Base-by-base conservation (phyloP, 179 eudicot species). In the Pouteria campechiana region DNA sequence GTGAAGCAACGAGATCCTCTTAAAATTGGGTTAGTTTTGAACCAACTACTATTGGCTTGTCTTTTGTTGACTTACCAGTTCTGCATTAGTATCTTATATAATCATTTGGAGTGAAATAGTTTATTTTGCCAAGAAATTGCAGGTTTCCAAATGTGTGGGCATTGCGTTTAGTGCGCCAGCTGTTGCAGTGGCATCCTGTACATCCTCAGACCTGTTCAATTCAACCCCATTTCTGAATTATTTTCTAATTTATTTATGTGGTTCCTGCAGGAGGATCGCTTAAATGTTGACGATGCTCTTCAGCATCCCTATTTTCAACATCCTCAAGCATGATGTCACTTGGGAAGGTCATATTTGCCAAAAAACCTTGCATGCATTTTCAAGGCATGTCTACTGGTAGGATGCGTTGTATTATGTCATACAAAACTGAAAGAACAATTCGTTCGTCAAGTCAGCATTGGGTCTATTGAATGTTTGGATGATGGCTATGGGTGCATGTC, bases 71-170 rank as follows among this genome's bases (percentile, higher is more conserved):
- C n/a, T 2, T 41, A 25, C 17, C 27, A 23, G 8, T 63, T 19
- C 44, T 54, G 16, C 33, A 31, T 52, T 28, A 11, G 42, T 21
- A 14, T 51, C n/a, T n/a, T n/a, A n/a, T n/a, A n/a, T n/a, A n/a
- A n/a, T n/a, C n/a, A n/a, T n/a, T n/a, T n/a, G n/a, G n/a, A n/a
- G n/a, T n/a, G n/a, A n/a, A n/a, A n/a, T 1, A 55, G 39, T 37
- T 45, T 37, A 5, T 37, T 47, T 27, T 28, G 37, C 16, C 37
- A 44, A 35, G n/a, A 48, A 46, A 50, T 23, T 34, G 50, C 82
- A 90, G 98, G 70, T 90, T 90, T 62, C 96, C 96, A 50, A 73
- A 82, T 66, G 50, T 75, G 44, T 64, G 70, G 96, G 96, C 92
- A 29, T 61, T 90, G 90, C 90, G 98, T 10, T 67, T 90, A 44